Evolutionary conservation across 805 yeast species (phyloP).

Genomic region (Candida palmyrensis): DNA sequence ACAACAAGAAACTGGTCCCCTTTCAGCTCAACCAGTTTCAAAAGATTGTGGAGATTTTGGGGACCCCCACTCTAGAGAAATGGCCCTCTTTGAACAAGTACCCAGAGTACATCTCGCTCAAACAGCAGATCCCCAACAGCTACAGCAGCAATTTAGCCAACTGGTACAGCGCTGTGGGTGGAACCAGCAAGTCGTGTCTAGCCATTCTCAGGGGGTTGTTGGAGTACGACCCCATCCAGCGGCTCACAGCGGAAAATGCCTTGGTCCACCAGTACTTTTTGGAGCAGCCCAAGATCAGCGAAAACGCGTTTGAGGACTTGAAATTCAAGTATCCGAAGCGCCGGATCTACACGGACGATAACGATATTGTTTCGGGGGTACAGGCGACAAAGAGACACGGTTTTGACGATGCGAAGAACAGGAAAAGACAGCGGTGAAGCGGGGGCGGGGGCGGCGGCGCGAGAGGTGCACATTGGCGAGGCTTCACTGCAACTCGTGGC

Average conservation of each 20-base stretch:
- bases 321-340: conserved; percentile 76
- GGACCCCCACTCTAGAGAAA: conserved; percentile 71
- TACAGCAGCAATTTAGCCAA: conserved; percentile 68
- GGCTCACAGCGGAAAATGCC: conserved; percentile 77
- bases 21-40: conserved; percentile 91
- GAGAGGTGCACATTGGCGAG: no score
- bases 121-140: conserved; percentile 48
- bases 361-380: conserved; percentile 52
- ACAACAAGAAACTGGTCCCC: conserved; percentile 83
- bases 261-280: conserved; percentile 74
- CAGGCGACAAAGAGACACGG: conserved; percentile 26
- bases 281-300: conserved; percentile 61
- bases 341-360: conserved; percentile 82
- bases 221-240: conserved; percentile 75
- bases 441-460: background rate
- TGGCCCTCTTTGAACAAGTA: conserved; percentile 80
- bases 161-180: conserved; percentile 87
- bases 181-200: conserved; percentile 62
- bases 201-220: conserved; percentile 59
- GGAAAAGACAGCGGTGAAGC: conserved; percentile 22
- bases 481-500: no score
- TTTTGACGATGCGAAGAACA: conserved; percentile 15
- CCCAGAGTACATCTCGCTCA: conserved; percentile 64
- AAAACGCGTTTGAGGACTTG: conserved; percentile 76
- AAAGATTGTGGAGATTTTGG: conserved; percentile 88